These are phyloP conservation scores for Cladosporium sp. DNA, from an alignment of 2,329 filamentous ascomycete genomes.

Conservation along the genomic window DNA sequence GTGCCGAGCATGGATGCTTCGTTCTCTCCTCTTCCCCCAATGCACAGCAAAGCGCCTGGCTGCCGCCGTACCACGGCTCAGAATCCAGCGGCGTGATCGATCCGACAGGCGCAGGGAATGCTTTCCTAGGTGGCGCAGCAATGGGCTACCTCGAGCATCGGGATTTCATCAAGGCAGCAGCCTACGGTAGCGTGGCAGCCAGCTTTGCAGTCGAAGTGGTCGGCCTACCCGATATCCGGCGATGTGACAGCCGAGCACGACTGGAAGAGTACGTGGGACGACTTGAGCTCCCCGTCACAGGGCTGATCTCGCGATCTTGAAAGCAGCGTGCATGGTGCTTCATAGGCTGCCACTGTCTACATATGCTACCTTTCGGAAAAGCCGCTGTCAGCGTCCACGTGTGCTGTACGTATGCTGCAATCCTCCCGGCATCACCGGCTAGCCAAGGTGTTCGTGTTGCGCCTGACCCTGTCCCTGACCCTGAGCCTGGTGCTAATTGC, in stretches of 20 bases:
- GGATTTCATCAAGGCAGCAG: conserved; percentile 18
- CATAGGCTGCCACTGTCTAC: too few relatives aligned
- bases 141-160: conserved; percentile 21
- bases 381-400: too few relatives aligned
- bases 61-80: conserved; percentile 18
- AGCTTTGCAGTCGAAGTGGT: conserved; percentile 24
- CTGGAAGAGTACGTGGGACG: background rate
- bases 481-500: too few relatives aligned
- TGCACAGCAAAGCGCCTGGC: conserved; percentile 15
- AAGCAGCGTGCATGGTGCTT: too few relatives aligned
- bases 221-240: conserved; percentile 14
- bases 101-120: conserved; percentile 25
- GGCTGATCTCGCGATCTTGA: too few relatives aligned
- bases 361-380: too few relatives aligned
- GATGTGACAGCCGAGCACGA: background rate
- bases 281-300: background rate
- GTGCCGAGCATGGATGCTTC: conserved; percentile 24
- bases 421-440: too few relatives aligned
- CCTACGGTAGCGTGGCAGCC: conserved; percentile 22
- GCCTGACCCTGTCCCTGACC: too few relatives aligned
- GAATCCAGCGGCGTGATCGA: conserved; percentile 20
- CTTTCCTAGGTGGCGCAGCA: conserved; percentile 25
- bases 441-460: too few relatives aligned
- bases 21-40: conserved; percentile 6
- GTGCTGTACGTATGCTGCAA: too few relatives aligned